Percentiles rank a stretch among this genome's conserved stretches.
These are phyloP conservation scores for Ampelocalamus luodianensis DNA, from an alignment of 176 grass and related monocot species.

Conservation along the genomic window DNA sequence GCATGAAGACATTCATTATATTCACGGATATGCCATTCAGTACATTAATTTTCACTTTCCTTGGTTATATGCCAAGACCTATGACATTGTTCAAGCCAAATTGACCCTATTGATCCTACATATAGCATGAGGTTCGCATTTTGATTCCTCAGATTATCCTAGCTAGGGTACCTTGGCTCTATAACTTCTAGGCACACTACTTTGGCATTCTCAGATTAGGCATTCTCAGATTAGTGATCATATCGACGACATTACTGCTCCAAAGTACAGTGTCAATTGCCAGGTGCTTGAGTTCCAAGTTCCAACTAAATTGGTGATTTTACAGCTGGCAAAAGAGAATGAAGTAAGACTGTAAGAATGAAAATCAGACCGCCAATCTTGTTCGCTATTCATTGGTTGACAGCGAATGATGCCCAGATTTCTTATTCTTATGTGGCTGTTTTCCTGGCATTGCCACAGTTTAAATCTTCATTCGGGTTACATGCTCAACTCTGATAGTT, in stretches of 20 bases:
- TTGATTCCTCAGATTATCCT: neutral
- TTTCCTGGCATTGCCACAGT: neutral
- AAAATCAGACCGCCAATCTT: neutral
- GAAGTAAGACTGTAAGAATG: neutral
- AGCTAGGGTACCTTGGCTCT: neutral
- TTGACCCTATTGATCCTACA: slow-evolving; percentile 11
- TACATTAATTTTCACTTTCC: neutral
- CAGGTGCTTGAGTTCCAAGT: slow-evolving; percentile 16
- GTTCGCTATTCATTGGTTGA: neutral
- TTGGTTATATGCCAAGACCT: neutral
- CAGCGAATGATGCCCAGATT: neutral
- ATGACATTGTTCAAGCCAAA: neutral
- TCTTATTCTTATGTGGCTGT: slow-evolving; percentile 1
- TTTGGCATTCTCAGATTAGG: neutral
- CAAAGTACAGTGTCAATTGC: neutral
- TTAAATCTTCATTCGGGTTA: neutral
- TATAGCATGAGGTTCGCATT: slow-evolving; percentile 7
- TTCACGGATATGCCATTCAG: slow-evolving; percentile 21
- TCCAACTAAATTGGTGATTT: slow-evolving; percentile 19
- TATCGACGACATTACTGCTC: neutral
- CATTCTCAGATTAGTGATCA: slow-evolving; percentile 3
- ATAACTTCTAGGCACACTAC: neutral
- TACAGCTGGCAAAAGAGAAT: neutral
- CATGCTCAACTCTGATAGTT: neutral
- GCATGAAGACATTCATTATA: neutral